phyloP scores from a whole-genome alignment of 768 basidiomycete species.

The Mycena capillaripes region DNA sequence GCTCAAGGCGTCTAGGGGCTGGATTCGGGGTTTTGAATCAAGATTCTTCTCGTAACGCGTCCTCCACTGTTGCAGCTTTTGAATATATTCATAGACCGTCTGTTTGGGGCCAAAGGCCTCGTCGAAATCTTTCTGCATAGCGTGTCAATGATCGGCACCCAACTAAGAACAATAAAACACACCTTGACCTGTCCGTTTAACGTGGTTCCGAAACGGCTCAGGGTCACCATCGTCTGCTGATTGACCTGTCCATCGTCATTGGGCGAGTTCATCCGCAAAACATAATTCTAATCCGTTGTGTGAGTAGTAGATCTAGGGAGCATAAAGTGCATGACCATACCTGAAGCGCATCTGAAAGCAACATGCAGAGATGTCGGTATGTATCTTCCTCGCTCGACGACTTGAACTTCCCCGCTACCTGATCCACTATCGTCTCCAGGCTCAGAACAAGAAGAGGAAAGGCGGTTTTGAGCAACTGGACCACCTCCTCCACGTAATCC shows the following conservation, averaged over 20 bases:
- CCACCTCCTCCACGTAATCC: constrained; percentile 94
- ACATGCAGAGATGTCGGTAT: constrained; percentile 89
- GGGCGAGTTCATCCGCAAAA: constrained; percentile 71
- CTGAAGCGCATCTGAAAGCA: constrained; percentile 89
- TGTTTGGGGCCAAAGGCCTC: constrained; percentile 90
- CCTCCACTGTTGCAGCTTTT: constrained; percentile 92
- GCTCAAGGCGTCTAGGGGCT: constrained; percentile 88
- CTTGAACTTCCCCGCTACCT: constrained; percentile 92
- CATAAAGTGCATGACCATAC: constrained; percentile 55
- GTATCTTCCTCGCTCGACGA: constrained; percentile 92
- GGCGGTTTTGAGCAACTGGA: constrained; percentile 93
- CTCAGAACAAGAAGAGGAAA: constrained; percentile 96
- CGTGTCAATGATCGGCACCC: constrained; percentile 14
- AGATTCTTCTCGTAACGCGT: constrained; percentile 89
- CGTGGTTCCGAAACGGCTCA: constrained; percentile 73
- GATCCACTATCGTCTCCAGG: constrained; percentile 97
- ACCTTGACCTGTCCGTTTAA: constrained; percentile 73
- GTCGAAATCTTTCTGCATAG: constrained; percentile 84
- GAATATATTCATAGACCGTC: constrained; percentile 88
- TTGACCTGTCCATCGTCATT: constrained; percentile 80
- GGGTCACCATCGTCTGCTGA: constrained; percentile 66
- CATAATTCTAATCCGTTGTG: constrained; percentile 67
- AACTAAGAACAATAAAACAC: constrained; percentile 38
- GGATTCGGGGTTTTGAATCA: constrained; percentile 85
- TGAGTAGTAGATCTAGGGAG: not conserved